Percentiles rank a stretch among this genome's conserved stretches.
These are phyloP conservation scores for Phytophthora europaea DNA, from an alignment of 352 stramenopile species.

Conservation along the genomic window DNA sequence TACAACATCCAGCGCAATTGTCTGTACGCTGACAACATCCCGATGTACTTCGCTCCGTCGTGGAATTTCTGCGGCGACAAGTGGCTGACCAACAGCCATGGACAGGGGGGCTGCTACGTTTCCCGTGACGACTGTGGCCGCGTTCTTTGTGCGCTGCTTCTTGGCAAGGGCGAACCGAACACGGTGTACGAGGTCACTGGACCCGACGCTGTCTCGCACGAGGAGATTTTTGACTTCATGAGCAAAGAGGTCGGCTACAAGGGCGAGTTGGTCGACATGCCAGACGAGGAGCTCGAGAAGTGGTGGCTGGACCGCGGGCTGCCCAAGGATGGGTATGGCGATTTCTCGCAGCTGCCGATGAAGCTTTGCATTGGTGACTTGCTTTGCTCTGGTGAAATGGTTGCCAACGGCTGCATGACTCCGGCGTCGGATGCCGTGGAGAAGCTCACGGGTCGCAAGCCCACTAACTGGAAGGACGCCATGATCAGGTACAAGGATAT, in stretches of 20 bases:
- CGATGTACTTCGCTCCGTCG: constrained; percentile 35
- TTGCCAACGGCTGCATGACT: constrained; percentile 26
- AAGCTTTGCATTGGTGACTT: constrained; percentile 30
- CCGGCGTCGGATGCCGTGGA: constrained; percentile 19
- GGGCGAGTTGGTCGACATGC: constrained; percentile 17
- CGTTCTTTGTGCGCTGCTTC: constrained; percentile 9
- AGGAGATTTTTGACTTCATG: constrained; percentile 28
- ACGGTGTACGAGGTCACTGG: constrained; percentile 26
- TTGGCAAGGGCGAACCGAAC: constrained; percentile 23
- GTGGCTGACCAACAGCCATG: constrained; percentile 38
- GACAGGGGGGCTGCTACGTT: constrained; percentile 23
- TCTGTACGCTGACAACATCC: constrained; percentile 39
- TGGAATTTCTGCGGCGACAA: constrained; percentile 40
- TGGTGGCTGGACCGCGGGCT: constrained; percentile 26
- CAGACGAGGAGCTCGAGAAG: constrained; percentile 24
- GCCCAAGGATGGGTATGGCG: constrained; percentile 21
- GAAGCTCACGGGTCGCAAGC: constrained; percentile 25
- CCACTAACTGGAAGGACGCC: constrained; percentile 20
- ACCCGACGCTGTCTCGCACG: constrained; percentile 12
- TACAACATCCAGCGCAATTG: constrained; percentile 44
- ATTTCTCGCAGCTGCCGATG: constrained; percentile 29
- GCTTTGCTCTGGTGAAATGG: constrained; percentile 22
- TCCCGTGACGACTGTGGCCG: constrained; percentile 23
- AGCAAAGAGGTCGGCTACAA: constrained; percentile 14
- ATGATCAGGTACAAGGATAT: constrained; percentile 29